These are phyloP conservation scores for Akanthomyces lecanii DNA, from an alignment of 2,329 filamentous ascomycete genomes.

Conservation along the genomic window DNA sequence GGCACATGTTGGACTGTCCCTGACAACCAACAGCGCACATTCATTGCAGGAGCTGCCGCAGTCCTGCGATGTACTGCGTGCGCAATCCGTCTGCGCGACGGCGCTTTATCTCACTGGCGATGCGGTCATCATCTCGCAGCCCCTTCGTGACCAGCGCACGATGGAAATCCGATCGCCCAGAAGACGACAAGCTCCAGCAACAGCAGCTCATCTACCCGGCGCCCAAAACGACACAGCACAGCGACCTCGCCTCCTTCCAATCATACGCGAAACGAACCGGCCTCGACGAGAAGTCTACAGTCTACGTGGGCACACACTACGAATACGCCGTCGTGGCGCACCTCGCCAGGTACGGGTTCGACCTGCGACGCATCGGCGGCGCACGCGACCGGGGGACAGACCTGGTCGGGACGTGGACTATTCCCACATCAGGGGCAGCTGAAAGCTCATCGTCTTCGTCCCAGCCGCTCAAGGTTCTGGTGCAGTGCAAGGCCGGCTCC, in stretches of 20 bases:
- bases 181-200: background rate
- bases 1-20: too few relatives aligned
- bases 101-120: background rate
- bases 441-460: background rate
- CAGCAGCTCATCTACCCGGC: conserved; percentile 39
- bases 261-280: conserved; percentile 55
- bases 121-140: background rate
- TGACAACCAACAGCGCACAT: too few relatives aligned
- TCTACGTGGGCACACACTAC: conserved; percentile 70
- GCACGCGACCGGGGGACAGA: conserved; percentile 69
- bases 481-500: conserved; percentile 66
- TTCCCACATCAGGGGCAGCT: conserved; percentile 38
- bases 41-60: background rate
- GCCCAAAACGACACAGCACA: conserved; percentile 48
- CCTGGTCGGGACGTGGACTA: conserved; percentile 64
- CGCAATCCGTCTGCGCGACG: conserved; percentile 1
- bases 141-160: background rate
- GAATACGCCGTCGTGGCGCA: conserved; percentile 63
- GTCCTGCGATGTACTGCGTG: conserved; percentile 1
- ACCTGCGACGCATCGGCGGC: conserved; percentile 61
- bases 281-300: conserved; percentile 52
- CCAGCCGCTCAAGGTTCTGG: conserved; percentile 40
- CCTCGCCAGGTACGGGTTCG: conserved; percentile 59
- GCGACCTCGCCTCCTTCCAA: conserved; percentile 61
- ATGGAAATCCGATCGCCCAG: background rate